Evolutionary conservation across 2,329 filamentous ascomycete genomes (phyloP), one percentile per base, ranked within the genome.

Genomic region (Lomentospora prolificans): DNA sequence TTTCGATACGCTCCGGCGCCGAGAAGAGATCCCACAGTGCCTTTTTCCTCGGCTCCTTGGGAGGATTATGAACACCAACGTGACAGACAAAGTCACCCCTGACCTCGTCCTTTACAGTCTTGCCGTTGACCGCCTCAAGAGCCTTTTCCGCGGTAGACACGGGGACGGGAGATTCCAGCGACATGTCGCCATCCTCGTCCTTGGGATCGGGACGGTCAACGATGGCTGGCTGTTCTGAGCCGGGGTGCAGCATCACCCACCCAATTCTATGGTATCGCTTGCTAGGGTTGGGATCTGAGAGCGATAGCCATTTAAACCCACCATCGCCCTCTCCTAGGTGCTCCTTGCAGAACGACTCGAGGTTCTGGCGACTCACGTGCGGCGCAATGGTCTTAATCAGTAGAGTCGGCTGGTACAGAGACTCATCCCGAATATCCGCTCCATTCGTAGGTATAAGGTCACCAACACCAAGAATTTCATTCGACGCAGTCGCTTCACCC

Each of bases 381-480:
- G 94, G 94, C 3, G 94, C 92, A 65, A 99, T 90, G 0, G 94
- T 99, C 75, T 99, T 99, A 77, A 99, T 96, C 50, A 99, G 81
- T 17, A 99, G 78, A 0, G 95, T 96, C 12, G 94, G 94, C 68
- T 95, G 90, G 61, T 86, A 85, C 30, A 94, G 80, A 51, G 87
- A 88, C 62, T 96, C 91, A 65, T 99, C 94, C 36, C 90, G 85
- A 53, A 97, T 80, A 61, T 97, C 92, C 51, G 88, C 89, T 27
- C 88, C 89, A 61, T 83, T 84, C 41, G 85, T 85, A 31, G 94
- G 90, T 12, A 97, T 81, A 51, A 97, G 76, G 68, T 97, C 94
- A 50, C 92, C 87, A 39, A 97, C 91, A 53, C 92, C 90, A 25
- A 97, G 78, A 3, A 96, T 90, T 70, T 97, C 94, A 60, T 94